These are phyloP conservation scores for Globisporangium orthogonon DNA, from an alignment of 352 stramenopile genomes.

Conservation along the genomic window DNA sequence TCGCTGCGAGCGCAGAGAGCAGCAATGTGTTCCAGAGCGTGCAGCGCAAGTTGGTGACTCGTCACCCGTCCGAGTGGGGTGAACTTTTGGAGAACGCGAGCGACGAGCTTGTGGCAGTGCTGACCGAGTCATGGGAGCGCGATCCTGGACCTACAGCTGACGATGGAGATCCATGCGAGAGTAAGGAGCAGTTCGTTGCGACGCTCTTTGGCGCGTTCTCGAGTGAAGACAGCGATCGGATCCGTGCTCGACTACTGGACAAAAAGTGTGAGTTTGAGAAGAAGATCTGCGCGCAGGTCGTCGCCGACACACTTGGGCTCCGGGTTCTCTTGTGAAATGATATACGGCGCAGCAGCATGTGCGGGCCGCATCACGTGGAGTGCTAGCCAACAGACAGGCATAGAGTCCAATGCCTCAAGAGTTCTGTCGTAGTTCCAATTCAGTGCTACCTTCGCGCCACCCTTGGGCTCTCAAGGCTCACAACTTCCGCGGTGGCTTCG, in stretches of 20 bases:
- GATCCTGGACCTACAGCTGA: background rate
- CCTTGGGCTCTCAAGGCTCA: too few relatives aligned
- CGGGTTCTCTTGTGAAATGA: background rate
- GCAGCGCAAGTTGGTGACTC: conserved; percentile 14
- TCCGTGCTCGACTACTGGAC: conserved; percentile 23
- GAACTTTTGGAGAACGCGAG: conserved; percentile 30
- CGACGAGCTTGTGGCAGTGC: conserved; percentile 27
- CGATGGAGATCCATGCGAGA: conserved; percentile 3
- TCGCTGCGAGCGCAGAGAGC: conserved; percentile 14
- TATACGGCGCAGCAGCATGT: too few relatives aligned
- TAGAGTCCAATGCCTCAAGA: too few relatives aligned
- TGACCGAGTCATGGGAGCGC: conserved; percentile 40
- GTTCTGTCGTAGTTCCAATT: too few relatives aligned
- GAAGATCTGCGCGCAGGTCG: conserved; percentile 8
- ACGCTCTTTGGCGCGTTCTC: conserved; percentile 25
- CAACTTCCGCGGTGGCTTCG: too few relatives aligned
- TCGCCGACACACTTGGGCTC: conserved; percentile 9
- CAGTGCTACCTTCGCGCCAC: too few relatives aligned
- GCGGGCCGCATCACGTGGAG: too few relatives aligned
- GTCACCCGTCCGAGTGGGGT: conserved; percentile 18
- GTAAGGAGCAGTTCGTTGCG: conserved; percentile 7
- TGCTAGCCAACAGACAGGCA: too few relatives aligned
- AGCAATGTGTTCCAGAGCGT: conserved; percentile 1
- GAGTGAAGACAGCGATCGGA: conserved; percentile 22
- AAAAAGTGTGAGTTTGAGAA: conserved; percentile 36